Base-by-base conservation (phyloP, 2,329 filamentous ascomycete genomes). In the Colletotrichum acutatum region DNA sequence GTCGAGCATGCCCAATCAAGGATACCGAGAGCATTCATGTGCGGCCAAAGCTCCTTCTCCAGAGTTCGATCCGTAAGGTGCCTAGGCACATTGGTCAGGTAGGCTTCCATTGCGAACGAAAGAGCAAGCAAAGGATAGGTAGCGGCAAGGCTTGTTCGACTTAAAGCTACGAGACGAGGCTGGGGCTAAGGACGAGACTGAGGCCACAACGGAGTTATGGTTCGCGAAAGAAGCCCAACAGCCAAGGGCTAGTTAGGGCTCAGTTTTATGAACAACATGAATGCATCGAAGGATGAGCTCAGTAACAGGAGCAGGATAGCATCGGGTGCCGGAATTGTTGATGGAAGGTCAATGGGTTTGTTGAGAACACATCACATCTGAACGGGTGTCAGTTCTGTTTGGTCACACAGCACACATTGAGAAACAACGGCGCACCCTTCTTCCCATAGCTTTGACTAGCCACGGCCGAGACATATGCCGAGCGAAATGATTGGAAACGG, bases 1-100 rank as follows among this genome's bases (percentile, higher is more conserved):
- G 88, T 89, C 0, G 86, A 79, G 74, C 84, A 87, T 0, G 66
- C 66, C 80, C 84, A 90, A 7, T 85, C 80, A 1, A 72, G 32
- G 60, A 90, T 87, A 1, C 75, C 70, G 2, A 90, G 79, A 0
- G 60, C 74, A 0, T 78, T 76, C 78, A 89, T 83, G 32, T 82
- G 78, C 0, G 84, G 83, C 19, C 76, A 65, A 1, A 90, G 80
- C 62, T 85, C 83, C 0, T 66, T 76, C 12, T 76, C 77, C 11
- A 90, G 77, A 7, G 75, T 76, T 0, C 82, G 76, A 2, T 85
- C 81, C 11, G 82, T 79, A 34, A 89, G 75, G 32, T 83, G 78
- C 11, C 64, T 34, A 1, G 87, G 86, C 16, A 90, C 80, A 12
- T 84, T 83, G 16, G 66, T 74, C 37, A 89, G 76, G 46, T 84